Evolutionary conservation across 1,284 basidiomycete genomes (phyloP).

Genomic region (Psilocybe mexicana): DNA sequence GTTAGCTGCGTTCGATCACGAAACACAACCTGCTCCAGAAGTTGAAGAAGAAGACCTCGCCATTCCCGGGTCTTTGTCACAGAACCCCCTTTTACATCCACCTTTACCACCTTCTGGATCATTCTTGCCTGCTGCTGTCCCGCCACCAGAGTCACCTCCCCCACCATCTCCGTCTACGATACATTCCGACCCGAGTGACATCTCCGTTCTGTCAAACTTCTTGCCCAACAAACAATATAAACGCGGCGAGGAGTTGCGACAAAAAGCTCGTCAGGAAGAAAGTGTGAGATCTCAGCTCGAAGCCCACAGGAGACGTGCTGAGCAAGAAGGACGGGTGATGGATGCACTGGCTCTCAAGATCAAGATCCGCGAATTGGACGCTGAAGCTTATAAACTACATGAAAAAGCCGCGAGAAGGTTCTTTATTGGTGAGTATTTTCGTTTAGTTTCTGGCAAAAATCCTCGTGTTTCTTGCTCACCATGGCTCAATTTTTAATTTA

Average conservation of each 20-base stretch:
- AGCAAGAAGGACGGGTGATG: slow-evolving; percentile 31
- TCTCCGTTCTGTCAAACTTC: slow-evolving; percentile 33
- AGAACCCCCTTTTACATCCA: slow-evolving; percentile 23
- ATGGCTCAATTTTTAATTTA: neutral
- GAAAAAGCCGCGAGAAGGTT: slow-evolving; percentile 42
- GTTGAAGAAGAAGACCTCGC: slow-evolving; percentile 3
- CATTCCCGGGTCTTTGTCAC: slow-evolving; percentile 25
- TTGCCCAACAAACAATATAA: slow-evolving; percentile 31
- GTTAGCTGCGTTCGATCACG: neutral
- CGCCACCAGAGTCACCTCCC: slow-evolving; percentile 14
- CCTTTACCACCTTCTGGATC: slow-evolving; percentile 22
- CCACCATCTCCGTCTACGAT: slow-evolving; percentile 22
- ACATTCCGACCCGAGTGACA: slow-evolving; percentile 21
- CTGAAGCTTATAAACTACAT: slow-evolving; percentile 36
- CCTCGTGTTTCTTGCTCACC: neutral
- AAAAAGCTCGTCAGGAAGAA: slow-evolving; percentile 39
- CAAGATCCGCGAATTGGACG: slow-evolving; percentile 36
- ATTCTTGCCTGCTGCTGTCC: slow-evolving; percentile 17
- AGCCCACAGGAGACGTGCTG: slow-evolving; percentile 30
- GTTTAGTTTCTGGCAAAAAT: neutral
- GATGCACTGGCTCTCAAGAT: slow-evolving; percentile 39
- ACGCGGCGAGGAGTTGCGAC: slow-evolving; percentile 38
- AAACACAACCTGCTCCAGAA: slow-evolving; percentile 2
- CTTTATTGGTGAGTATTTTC: slow-evolving; percentile 35
- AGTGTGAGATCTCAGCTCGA: slow-evolving; percentile 29